These are phyloP conservation scores for Tetracentron sinense DNA, from an alignment of 164 flowering plant species.

Conservation along the genomic window DNA sequence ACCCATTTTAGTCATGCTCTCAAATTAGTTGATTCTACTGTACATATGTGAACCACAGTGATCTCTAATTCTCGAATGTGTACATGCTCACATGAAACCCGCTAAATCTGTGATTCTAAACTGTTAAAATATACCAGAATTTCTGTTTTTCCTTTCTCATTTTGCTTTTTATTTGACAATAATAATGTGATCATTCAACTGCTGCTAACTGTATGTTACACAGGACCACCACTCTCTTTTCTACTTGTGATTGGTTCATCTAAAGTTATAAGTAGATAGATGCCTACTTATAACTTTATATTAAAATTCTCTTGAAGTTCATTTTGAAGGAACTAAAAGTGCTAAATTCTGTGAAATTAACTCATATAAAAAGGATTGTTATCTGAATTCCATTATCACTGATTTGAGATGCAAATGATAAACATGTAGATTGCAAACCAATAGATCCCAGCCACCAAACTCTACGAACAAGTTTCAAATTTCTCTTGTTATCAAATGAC, in stretches of 20 bases:
- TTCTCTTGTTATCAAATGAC: not conserved
- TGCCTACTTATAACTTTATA: too few relatives aligned
- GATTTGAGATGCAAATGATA: too few relatives aligned
- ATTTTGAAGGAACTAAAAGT: too few relatives aligned
- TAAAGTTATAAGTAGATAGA: too few relatives aligned
- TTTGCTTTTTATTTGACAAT: not conserved
- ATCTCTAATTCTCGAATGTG: not conserved
- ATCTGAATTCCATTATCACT: not conserved
- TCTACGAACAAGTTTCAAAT: too few relatives aligned
- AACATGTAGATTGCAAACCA: too few relatives aligned
- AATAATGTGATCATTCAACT: conserved; percentile 1
- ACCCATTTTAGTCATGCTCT: not conserved
- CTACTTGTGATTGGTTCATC: not conserved
- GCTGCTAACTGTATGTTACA: not conserved
- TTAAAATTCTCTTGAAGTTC: too few relatives aligned
- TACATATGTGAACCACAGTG: not conserved
- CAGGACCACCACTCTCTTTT: not conserved
- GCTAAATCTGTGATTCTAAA: not conserved
- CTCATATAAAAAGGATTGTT: not conserved
- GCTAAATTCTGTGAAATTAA: too few relatives aligned
- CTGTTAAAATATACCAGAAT: not conserved
- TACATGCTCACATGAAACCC: not conserved
- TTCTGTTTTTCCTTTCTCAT: not conserved
- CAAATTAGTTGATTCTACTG: conserved; percentile 9
- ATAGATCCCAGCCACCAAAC: not conserved